Percentiles rank a stretch among this genome's conserved stretches.
Conservation (phyloP, 371 early-diverging fungal species). For the Apophysomyces ossiformis region DNA sequence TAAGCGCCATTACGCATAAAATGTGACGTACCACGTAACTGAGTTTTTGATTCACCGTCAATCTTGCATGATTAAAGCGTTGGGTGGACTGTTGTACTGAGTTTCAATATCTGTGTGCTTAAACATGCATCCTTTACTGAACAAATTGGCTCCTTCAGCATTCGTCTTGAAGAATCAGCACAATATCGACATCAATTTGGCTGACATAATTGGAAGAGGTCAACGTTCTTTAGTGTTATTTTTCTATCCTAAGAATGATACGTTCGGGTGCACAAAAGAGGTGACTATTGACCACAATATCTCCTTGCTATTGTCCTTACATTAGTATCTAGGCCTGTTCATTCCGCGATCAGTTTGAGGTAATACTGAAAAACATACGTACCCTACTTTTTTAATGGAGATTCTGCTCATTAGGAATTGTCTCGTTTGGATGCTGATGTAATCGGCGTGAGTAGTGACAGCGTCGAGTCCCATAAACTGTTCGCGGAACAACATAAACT, state of each 20-base stretch:
- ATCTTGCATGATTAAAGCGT: not conserved
- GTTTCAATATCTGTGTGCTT: not conserved
- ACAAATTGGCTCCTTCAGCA: slow-evolving; percentile 33
- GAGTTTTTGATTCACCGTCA: no score
- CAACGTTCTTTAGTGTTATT: slow-evolving; percentile 28
- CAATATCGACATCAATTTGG: slow-evolving; percentile 26
- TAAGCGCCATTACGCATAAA: no score
- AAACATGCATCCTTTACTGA: slow-evolving; percentile 27
- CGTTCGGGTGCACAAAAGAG: slow-evolving; percentile 39
- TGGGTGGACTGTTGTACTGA: not conserved
- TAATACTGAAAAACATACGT: slow-evolving; percentile 2
- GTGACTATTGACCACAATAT: slow-evolving; percentile 12
- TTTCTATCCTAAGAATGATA: slow-evolving; percentile 45
- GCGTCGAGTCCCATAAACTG: slow-evolving; percentile 30
- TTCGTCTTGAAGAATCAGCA: slow-evolving; percentile 37
- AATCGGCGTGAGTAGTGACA: slow-evolving; percentile 37
- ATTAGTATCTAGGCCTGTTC: slow-evolving; percentile 23
- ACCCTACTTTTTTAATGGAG: not conserved
- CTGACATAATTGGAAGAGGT: slow-evolving; percentile 33
- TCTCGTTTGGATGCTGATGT: slow-evolving; percentile 25
- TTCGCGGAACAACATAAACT: slow-evolving; percentile 30
- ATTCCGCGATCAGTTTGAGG: slow-evolving; percentile 31
- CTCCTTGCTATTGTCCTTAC: not conserved
- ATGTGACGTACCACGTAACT: not conserved
- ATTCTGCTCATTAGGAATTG: slow-evolving; percentile 15